Percentiles rank a stretch among this genome's conserved stretches.
phyloP scores from a whole-genome alignment of 2,329 filamentous ascomycete genomes.

The Coniochaeta ligniaria region DNA sequence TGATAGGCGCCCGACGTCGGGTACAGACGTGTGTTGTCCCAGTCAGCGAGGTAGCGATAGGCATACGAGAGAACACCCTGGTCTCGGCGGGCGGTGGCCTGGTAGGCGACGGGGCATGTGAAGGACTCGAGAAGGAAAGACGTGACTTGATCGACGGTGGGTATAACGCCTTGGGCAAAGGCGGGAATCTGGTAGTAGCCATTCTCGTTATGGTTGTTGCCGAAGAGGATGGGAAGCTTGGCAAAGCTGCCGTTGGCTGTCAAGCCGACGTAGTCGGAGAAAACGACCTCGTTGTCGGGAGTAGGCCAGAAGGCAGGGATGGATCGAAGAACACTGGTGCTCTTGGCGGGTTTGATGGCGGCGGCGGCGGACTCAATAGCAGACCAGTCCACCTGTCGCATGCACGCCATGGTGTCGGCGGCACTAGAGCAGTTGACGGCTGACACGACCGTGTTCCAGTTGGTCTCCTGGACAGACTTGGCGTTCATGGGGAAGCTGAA shows the following conservation, averaged over 20 bases:
- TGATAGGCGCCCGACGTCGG: slow-evolving; percentile 40
- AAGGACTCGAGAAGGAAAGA: slow-evolving; percentile 36
- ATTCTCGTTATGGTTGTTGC: slow-evolving; percentile 37
- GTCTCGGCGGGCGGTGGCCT: slow-evolving; percentile 24
- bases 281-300: slow-evolving; percentile 31
- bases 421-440: slow-evolving; percentile 28
- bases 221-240: slow-evolving; percentile 31
- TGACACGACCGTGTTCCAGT: slow-evolving; percentile 33
- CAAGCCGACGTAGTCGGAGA: slow-evolving; percentile 27
- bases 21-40: slow-evolving; percentile 38
- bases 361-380: slow-evolving; percentile 28
- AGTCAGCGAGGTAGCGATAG: slow-evolving; percentile 41
- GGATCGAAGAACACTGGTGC: slow-evolving; percentile 26
- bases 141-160: slow-evolving; percentile 27
- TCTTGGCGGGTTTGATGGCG: slow-evolving; percentile 21
- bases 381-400: slow-evolving; percentile 26
- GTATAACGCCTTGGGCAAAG: slow-evolving; percentile 27
- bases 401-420: slow-evolving; percentile 24
- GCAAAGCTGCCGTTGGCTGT: slow-evolving; percentile 28
- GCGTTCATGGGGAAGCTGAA: slow-evolving; percentile 36
- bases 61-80: slow-evolving; percentile 32
- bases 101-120: slow-evolving; percentile 34
- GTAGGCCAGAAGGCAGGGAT: slow-evolving; percentile 33
- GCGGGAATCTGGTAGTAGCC: slow-evolving; percentile 39
- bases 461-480: slow-evolving; percentile 21